Evolutionary conservation across 2,329 filamentous ascomycete species (phyloP), one percentile per base, ranked within the genome.

Genomic region (Fusarium sp.): DNA sequence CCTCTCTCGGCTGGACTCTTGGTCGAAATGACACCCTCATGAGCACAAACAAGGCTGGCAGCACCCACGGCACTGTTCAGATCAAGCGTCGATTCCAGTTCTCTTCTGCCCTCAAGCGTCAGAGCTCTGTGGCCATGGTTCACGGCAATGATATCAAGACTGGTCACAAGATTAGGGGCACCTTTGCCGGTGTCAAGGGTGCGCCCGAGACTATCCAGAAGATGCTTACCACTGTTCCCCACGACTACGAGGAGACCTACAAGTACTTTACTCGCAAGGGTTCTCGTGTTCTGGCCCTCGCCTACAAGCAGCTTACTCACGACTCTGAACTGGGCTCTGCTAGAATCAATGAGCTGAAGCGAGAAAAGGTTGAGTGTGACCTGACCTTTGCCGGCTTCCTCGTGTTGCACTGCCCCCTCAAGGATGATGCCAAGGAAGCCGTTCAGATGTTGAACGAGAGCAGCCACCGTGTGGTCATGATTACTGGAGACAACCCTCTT

Each of bases 361-460:
- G 96, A 51, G 96, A 99, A 77, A 91, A 95, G 60, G 91, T 98
- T 18, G 96, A 99, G 79, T 87, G 88, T 53, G 89, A 91, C 23
- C 83, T 99, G 53, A 89, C 86, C 18, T 99, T 99, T 81, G 96
- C 96, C 65, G 96, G 96, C 64, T 99, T 99, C 83, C 84, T 99
- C 68, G 93, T 99, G 56, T 85, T 99, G 29, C 95, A 97, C 79
- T 97, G 93, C 75, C 96, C 96, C 5, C 85, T 99, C 62, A 99
- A 99, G 82, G 94, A 97, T 25, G 96, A 99, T 79, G 96, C 96
- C 50, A 92, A 96, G 81, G 90, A 96, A 78, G 90, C 96, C 38
- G 93, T 99, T 40, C 93, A 91, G 71, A 97, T 98, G 93, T 87
- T 99, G 74, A 99, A 97, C 77, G 96, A 99, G 83, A 98, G 95